Percentiles rank a stretch among this genome's conserved stretches.
These are phyloP conservation scores for Infundibulicybe gibba DNA, from an alignment of 768 basidiomycete species.

Conservation along the genomic window DNA sequence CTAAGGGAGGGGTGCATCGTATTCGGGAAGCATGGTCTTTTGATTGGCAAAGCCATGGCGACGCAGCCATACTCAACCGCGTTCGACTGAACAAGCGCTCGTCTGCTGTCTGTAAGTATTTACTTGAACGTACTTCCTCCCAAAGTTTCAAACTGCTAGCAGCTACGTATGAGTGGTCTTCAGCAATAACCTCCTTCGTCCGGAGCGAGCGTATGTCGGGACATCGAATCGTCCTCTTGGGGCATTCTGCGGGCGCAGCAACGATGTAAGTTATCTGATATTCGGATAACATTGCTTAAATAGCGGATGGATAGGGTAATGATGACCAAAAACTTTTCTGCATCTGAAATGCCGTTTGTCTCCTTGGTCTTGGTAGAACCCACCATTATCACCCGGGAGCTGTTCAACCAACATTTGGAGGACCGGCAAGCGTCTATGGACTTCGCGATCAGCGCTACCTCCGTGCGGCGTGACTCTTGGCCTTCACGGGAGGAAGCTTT, in stretches of 20 bases:
- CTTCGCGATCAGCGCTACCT: slow-evolving; percentile 31
- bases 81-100: slow-evolving; percentile 22
- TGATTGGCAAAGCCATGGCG: slow-evolving; percentile 50
- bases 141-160: not conserved
- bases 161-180: slow-evolving; percentile 36
- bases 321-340: slow-evolving; percentile 27
- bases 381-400: slow-evolving; percentile 32
- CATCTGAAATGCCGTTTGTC: slow-evolving; percentile 21
- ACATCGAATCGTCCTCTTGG: slow-evolving; percentile 34
- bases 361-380: slow-evolving; percentile 44
- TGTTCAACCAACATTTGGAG: slow-evolving; percentile 31
- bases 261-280: slow-evolving; percentile 24
- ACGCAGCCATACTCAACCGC: slow-evolving; percentile 41
- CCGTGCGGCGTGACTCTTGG: slow-evolving; percentile 36
- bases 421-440: slow-evolving; percentile 34
- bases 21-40: slow-evolving; percentile 47
- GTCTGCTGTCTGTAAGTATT: slow-evolving; percentile 31
- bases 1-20: slow-evolving; percentile 8
- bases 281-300: not conserved
- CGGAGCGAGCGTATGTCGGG: slow-evolving; percentile 24
- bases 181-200: slow-evolving; percentile 29
- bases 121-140: not conserved
- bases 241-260: slow-evolving; percentile 42
- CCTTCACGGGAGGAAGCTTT: slow-evolving; percentile 34
- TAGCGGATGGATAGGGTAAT: slow-evolving; percentile 24